Base-by-base conservation (phyloP, 441 rosid species). In the Dalechampia spathulata region DNA sequence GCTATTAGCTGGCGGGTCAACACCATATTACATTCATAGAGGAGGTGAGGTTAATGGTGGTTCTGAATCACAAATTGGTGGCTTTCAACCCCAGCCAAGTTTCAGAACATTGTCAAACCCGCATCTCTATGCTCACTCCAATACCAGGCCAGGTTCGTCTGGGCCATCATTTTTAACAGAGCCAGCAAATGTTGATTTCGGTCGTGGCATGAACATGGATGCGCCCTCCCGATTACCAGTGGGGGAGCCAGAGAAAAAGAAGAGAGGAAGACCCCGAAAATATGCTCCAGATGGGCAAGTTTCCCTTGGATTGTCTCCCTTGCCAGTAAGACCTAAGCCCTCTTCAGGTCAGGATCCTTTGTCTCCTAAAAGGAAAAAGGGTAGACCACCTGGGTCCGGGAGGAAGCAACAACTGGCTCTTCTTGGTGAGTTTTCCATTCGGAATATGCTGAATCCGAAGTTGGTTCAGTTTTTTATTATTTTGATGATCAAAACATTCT, bases 371-470 rank as follows among this genome's bases (percentile, higher is more conserved):
- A 63, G 83, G 64, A 66, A 66, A 21, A 72, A 90, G 76, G 99
- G 99, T 34, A 80, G 98, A 55, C 98, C 99, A 22, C 99, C 90
- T 64, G 99, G 99, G 11, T 76, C 75, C 55, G 97, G 99, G 65
- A 81, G 99, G 80, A 94, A 94, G 81, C 99, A 94, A 62, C 90
- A 85, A 11, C 57, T 94, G 61, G 95, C 99, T 46, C 65, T 75
- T 68, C 81, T 87, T 52, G 99, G 99, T 88, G 61, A 76, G 87
- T 58, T 39, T 58, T 73, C 39, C 28, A 22, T 36, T 60, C 20
- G 40, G 45, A 28, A 14, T 16, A 17, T 55, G 37, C 68, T 60
- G 49, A 59, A 47, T 67, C n/a, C n/a, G n/a, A n/a, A n/a, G n/a
- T n/a, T n/a, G n/a, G n/a, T n/a, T n/a, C n/a, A n/a, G n/a, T n/a